Evolutionary conservation across 2,329 filamentous ascomycete genomes (phyloP).

Genomic region (Stachybotrys chartarum): DNA sequence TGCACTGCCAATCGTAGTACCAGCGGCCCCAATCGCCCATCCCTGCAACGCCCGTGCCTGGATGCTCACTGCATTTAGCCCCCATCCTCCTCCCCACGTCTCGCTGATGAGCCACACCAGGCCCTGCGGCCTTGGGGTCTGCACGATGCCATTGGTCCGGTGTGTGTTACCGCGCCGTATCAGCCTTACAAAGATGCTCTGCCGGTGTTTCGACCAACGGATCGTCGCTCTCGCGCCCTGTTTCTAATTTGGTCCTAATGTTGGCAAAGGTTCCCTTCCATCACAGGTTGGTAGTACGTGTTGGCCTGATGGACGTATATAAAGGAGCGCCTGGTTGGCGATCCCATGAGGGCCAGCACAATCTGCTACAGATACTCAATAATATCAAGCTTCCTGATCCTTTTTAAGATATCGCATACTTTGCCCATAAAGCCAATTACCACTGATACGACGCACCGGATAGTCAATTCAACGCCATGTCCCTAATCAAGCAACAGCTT

Average conservation of each 20-base stretch:
- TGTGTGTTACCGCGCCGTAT: not conserved
- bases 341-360: not conserved
- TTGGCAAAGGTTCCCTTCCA: not conserved
- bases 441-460: not conserved
- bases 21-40: not conserved
- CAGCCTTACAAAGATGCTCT: not conserved
- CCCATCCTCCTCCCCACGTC: not conserved
- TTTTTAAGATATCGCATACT: not conserved
- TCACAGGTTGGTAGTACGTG: not conserved
- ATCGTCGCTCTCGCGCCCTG: not conserved
- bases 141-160: not conserved
- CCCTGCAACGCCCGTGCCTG: not conserved
- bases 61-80: not conserved
- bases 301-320: not conserved
- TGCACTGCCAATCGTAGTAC: not conserved
- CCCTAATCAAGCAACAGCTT: not conserved
- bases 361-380: not conserved
- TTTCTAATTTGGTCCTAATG: not conserved
- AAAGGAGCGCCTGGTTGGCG: not conserved
- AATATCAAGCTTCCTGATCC: not conserved
- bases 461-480: not conserved
- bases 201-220: not conserved
- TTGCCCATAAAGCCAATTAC: not conserved
- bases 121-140: not conserved
- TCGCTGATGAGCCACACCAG: not conserved